A percentile compares a stretch with the other conserved stretches of the same genome.
These are phyloP conservation scores for Podila clonocystis DNA, from an alignment of 192 early-diverging fungal genomes.

Conservation along the genomic window DNA sequence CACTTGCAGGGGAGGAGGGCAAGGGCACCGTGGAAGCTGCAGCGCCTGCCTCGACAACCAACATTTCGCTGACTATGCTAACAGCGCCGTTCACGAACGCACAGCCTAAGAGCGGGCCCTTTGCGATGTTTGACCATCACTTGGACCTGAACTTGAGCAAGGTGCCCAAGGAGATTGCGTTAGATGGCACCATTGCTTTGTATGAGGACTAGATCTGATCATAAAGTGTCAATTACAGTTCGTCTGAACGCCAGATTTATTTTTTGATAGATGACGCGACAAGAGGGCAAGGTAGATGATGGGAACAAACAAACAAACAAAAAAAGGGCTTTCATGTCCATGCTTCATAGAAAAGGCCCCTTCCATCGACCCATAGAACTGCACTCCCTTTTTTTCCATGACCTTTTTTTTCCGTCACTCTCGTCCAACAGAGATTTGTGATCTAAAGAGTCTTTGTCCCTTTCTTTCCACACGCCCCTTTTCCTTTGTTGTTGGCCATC, in stretches of 20 bases:
- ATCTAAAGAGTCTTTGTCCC: too few relatives aligned
- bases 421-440: too few relatives aligned
- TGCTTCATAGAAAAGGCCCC: background rate
- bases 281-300: too few relatives aligned
- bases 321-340: too few relatives aligned
- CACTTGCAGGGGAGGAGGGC: background rate
- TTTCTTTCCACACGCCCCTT: too few relatives aligned
- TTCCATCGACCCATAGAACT: background rate
- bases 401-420: background rate
- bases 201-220: constrained; percentile 9
- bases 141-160: constrained; percentile 8
- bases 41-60: background rate
- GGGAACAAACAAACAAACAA: too few relatives aligned
- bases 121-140: constrained; percentile 26
- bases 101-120: constrained; percentile 36
- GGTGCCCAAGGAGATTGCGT: constrained; percentile 17
- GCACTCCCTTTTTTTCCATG: background rate
- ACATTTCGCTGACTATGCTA: constrained; percentile 30
- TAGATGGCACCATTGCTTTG: constrained; percentile 38
- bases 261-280: too few relatives aligned
- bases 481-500: too few relatives aligned
- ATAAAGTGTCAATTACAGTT: background rate
- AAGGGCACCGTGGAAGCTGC: background rate
- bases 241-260: too few relatives aligned
- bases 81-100: constrained; percentile 10